These are phyloP conservation scores for Dactylis glomerata DNA, from an alignment of 176 grass and related monocot genomes.

Conservation along the genomic window DNA sequence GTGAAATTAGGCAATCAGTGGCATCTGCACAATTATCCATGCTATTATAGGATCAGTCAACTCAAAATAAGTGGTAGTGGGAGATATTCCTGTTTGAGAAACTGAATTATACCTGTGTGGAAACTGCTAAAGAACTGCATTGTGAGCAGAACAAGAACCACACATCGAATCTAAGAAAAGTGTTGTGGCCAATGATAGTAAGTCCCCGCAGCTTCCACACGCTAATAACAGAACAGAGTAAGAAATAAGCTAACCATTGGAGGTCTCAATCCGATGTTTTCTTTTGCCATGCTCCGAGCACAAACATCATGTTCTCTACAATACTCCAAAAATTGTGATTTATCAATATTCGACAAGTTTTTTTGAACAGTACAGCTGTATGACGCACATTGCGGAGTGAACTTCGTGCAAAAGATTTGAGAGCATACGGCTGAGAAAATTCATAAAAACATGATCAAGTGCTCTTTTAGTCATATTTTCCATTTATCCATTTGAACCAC, in stretches of 20 bases:
- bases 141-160: too few relatives aligned
- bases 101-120: not conserved
- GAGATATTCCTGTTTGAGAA: not conserved
- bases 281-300: conserved; percentile 16
- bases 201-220: conserved; percentile 32
- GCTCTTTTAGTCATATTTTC: too few relatives aligned
- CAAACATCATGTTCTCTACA: conserved; percentile 15
- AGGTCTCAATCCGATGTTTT: conserved; percentile 32
- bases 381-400: not conserved
- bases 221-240: conserved; percentile 24
- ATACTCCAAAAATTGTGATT: not conserved
- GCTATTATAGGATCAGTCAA: conserved; percentile 4
- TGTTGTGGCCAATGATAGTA: conserved; percentile 28
- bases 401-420: conserved; percentile 2
- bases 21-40: conserved; percentile 28
- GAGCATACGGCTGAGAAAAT: not conserved
- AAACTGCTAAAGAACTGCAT: too few relatives aligned
- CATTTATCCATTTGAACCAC: too few relatives aligned
- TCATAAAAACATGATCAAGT: not conserved
- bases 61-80: not conserved
- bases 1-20: not conserved
- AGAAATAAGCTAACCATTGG: not conserved
- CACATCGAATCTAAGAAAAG: too few relatives aligned
- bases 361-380: not conserved
- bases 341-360: too few relatives aligned